Evolutionary conservation across 164 flowering plant species (phyloP), one percentile per base, ranked within the genome.

Genomic region (Vitis vinifera): DNA sequence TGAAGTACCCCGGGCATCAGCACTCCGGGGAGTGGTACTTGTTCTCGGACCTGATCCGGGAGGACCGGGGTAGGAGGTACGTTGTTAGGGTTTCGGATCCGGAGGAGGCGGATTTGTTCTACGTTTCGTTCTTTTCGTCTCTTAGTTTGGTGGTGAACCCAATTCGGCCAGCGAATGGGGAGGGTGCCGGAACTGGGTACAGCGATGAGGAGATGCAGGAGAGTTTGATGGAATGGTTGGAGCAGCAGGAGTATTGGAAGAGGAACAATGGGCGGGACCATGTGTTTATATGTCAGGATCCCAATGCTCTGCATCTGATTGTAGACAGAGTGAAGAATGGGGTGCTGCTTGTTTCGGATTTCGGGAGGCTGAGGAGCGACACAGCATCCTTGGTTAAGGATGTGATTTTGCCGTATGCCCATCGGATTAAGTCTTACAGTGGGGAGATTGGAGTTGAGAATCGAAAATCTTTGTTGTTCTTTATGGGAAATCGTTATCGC

Each of bases 1-100:
- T 81, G 55, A 86, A 84, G 76, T 93, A 93, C 67, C 97, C 99
- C 3, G 99, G 97, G 15, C 82, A 93, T 68, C 98, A 95, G 87
- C 99, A 95, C 79, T 81, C 91, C 66, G 97, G 89, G 8, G 99
- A 95, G 82, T 95, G 98, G 99, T 82, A 75, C 70, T 76, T 95
- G 44, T 95, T 87, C 73, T 69, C 83, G 12, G 99, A 93, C 74
- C 72, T 95, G 73, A 68, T 63, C 56, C 76, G 84, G 2, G 19
- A 69, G 11, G 89, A 80, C 3, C 81, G 94, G 37, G 30, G 49
- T 13, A 81, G 80, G 23, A 86, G 91, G 11, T 70, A 83, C 0
- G 82, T 95, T 3, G 62, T 69, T 44, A 70, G 87, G 73, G 98
- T 93, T 51, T 51, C 66, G 23, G 92, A 95, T 71, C 98, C 98